phyloP scores from a whole-genome alignment of 2,329 filamentous ascomycete species.

The Curvularia verruculosa region DNA sequence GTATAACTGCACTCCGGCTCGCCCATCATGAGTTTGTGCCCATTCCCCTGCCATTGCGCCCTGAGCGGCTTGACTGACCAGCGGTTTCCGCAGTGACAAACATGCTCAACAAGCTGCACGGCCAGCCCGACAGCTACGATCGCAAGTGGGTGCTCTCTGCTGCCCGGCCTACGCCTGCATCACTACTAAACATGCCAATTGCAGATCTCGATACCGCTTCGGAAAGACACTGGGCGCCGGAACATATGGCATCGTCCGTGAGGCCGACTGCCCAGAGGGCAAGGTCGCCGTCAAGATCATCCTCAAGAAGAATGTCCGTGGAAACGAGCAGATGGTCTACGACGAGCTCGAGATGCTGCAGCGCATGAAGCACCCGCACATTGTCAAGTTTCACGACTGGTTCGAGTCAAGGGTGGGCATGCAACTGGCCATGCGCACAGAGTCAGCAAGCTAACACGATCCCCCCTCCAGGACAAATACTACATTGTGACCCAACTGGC shows the following conservation, averaged over 20 bases:
- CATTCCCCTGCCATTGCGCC: slow-evolving; percentile 12
- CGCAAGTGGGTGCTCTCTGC: slow-evolving; percentile 73
- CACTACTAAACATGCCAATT: slow-evolving; percentile 39
- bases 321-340: slow-evolving; percentile 98
- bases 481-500: slow-evolving; percentile 98
- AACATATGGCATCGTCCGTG: slow-evolving; percentile 97
- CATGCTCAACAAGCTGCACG: slow-evolving; percentile 95
- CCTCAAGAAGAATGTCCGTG: slow-evolving; percentile 98
- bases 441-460: slow-evolving; percentile 23
- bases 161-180: slow-evolving; percentile 23
- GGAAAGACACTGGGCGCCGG: slow-evolving; percentile 93
- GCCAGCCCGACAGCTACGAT: slow-evolving; percentile 97
- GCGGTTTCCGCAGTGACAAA: slow-evolving; percentile 67
- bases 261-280: slow-evolving; percentile 82
- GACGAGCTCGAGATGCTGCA: slow-evolving; percentile 96
- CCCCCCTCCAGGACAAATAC: slow-evolving; percentile 98
- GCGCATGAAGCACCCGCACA: slow-evolving; percentile 88
- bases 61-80: slow-evolving; percentile 21
- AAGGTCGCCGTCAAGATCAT: slow-evolving; percentile 99
- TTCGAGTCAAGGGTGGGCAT: slow-evolving; percentile 88
- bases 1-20: slow-evolving; percentile 31
- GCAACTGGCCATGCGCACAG: neutral
- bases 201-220: slow-evolving; percentile 84
- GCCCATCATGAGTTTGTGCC: slow-evolving; percentile 46
- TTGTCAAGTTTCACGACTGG: slow-evolving; percentile 98